Evolutionary conservation across 371 early-diverging fungal species (phyloP), one percentile per base, ranked within the genome.

Genomic region (Mucor indicus): DNA sequence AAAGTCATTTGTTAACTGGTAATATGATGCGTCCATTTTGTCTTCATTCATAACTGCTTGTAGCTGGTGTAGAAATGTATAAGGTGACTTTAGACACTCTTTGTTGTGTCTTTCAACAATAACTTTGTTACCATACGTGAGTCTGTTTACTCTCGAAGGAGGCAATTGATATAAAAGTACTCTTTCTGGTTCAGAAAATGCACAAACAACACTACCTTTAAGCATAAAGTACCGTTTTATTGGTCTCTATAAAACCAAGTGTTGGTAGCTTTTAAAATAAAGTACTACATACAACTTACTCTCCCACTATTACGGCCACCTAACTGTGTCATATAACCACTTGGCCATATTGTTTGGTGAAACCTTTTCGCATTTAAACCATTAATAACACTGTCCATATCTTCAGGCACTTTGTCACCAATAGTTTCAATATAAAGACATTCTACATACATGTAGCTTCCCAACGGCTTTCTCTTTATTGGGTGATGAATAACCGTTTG

Each of bases 401-500:
- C 33, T 12, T 55, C 53, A 23, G 60, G 53, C 15, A 60, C 37
- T 27, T 38, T 19, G 17, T 44, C 20, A 13, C 40, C 33, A 10
- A 32, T 15, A 1, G 7, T 27, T 6, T 30, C n/a, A 2, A 45
- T n/a, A 40, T 48, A 55, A 31, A 69, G 55, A 13, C 62, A 49
- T 20, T 67, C 43, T 1, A 62, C 50, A 2, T 57, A 54, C n/a
- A n/a, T n/a, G n/a, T 4, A 73, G 29, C 25, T 69, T 73, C 2
- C 73, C 73, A 6, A 73, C 65, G 4, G 67, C 73, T 27, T 69
- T 69, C 51, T 69, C 67, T 15, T 6, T 33, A 13, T 4, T 13
- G 4, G 4, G 9, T 5, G 20, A 27, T 38, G 20, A n/a, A 57
- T 8, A 29, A 29, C 30, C n/a, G 35, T 11, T 4, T 33, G 5